Percentiles rank a stretch among this genome's conserved stretches.
Conservation (phyloP, 2,329 filamentous ascomycete genomes). For the Trichoderma koningiopsis region DNA sequence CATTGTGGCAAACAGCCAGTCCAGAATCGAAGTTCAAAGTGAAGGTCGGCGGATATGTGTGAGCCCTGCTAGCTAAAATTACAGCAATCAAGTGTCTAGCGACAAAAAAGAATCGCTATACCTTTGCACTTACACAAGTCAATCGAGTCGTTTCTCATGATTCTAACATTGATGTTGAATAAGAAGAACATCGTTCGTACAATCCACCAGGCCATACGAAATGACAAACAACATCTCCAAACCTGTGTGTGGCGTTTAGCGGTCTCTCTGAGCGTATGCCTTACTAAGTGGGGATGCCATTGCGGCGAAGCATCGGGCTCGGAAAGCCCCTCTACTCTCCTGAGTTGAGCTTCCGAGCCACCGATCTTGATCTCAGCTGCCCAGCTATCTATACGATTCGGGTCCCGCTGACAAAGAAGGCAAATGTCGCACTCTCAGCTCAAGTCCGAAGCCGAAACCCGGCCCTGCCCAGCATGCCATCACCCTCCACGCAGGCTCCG, state of each 20-base stretch:
- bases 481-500: not conserved
- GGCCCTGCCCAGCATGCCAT: slow-evolving; percentile 2
- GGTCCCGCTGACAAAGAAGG: not conserved
- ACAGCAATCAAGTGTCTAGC: not conserved
- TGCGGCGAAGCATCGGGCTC: slow-evolving; percentile 18
- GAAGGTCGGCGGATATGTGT: not conserved
- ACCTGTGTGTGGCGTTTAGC: not conserved
- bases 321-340: not conserved
- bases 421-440: not conserved
- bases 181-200: not conserved
- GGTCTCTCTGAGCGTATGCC: not conserved
- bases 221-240: not conserved
- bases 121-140: not conserved
- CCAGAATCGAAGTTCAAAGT: not conserved
- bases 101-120: not conserved
- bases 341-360: slow-evolving; percentile 2
- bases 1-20: not conserved
- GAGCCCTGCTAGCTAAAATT: too few species aligned
- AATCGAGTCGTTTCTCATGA: not conserved
- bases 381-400: not conserved
- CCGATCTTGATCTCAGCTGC: not conserved
- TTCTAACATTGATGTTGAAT: not conserved
- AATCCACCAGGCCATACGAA: not conserved
- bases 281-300: not conserved
- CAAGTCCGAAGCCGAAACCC: slow-evolving; percentile 18